Conservation (phyloP, 2,329 filamentous ascomycete species). For the Aspergillus calidoustus region DNA sequence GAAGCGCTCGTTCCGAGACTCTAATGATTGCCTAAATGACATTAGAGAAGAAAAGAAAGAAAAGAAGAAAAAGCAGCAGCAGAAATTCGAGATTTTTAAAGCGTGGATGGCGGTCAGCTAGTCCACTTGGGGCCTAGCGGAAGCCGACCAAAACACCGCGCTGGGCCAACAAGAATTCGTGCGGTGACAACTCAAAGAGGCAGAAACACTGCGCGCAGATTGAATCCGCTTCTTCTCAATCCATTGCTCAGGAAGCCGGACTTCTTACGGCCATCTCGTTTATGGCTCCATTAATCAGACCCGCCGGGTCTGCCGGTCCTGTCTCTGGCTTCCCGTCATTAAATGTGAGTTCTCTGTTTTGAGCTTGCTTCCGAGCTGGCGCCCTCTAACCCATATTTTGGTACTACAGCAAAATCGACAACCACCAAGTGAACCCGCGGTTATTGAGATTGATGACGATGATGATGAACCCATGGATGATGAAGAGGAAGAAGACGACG, state of each 20-base stretch:
- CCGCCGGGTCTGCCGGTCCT: conserved; percentile 32
- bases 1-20: conserved; percentile 92
- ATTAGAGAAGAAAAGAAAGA: conserved; percentile 58
- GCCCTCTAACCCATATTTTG: conserved; percentile 22
- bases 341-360: conserved; percentile 31
- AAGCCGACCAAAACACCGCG: conserved; percentile 26
- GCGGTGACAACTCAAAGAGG: conserved; percentile 34
- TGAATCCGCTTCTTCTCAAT: conserved; percentile 3
- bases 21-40: conserved; percentile 89
- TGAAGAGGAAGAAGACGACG: conserved; percentile 28
- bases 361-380: conserved; percentile 14
- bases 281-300: conserved; percentile 48
- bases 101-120: conserved; percentile 35
- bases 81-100: conserved; percentile 34
- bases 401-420: conserved; percentile 24
- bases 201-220: conserved; percentile 26
- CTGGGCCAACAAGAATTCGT: conserved; percentile 37
- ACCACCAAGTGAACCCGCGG: conserved; percentile 35
- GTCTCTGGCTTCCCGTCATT: conserved; percentile 30
- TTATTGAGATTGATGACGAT: conserved; percentile 47
- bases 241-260: conserved; percentile 4
- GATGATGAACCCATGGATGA: conserved; percentile 35
- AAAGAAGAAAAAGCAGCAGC: conserved; percentile 43
- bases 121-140: conserved; percentile 35
- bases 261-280: conserved; percentile 2